Evolutionary conservation across 257 asterid species (phyloP).

Genomic region (Primulina tabacum): DNA sequence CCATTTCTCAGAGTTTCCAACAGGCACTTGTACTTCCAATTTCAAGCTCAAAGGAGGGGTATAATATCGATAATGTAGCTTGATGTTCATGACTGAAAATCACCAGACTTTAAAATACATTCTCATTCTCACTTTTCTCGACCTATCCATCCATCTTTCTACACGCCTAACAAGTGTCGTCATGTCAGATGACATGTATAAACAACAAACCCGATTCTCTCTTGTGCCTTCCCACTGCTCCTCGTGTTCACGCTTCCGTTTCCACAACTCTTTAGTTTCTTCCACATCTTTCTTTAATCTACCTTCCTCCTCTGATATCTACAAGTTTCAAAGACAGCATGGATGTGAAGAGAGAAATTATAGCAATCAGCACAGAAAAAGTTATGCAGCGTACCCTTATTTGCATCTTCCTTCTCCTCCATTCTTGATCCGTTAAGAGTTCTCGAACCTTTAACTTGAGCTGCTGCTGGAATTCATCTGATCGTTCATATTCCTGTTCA

Average conservation of each 20-base stretch:
- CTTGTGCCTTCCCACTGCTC: slow-evolving; percentile 99
- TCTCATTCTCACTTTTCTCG: background rate
- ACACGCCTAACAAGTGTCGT: slow-evolving; percentile 2
- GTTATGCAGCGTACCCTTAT: slow-evolving; percentile 66
- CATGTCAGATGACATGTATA: slow-evolving; percentile 1
- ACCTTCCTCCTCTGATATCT: slow-evolving; percentile 99
- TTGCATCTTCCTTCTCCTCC: slow-evolving; percentile 99
- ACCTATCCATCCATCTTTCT: background rate
- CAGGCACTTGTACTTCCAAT: background rate
- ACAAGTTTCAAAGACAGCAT: slow-evolving; percentile 18
- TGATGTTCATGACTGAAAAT: background rate
- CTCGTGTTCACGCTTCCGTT: slow-evolving; percentile 96
- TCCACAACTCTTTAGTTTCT: slow-evolving; percentile 98
- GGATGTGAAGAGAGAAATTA: slow-evolving; percentile 9
- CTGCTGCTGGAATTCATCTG: slow-evolving; percentile 82
- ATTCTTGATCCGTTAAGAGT: slow-evolving; percentile 93
- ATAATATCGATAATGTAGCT: background rate
- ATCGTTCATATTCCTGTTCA: slow-evolving; percentile 80
- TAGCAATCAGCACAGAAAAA: slow-evolving; percentile 14
- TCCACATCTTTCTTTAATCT: slow-evolving; percentile 97
- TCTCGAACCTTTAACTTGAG: slow-evolving; percentile 90
- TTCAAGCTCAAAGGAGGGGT: background rate
- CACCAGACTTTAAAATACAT: background rate
- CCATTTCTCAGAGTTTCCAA: background rate
- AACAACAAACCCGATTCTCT: slow-evolving; percentile 73